phyloP scores from a whole-genome alignment of 2,329 filamentous ascomycete genomes.

The Aspergillus jensenii region DNA sequence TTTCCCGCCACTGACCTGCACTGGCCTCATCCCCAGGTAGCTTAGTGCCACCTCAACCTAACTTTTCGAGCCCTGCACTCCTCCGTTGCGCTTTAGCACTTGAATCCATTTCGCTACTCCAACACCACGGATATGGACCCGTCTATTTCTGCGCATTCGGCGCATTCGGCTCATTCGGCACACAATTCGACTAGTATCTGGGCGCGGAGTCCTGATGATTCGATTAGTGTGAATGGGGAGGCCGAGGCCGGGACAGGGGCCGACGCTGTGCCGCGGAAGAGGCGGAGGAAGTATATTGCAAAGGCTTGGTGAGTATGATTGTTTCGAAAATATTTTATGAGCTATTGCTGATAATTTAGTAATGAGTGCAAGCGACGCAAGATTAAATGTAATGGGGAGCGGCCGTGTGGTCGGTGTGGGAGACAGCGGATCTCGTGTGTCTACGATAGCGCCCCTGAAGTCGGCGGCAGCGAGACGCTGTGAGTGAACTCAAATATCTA shows the following conservation, averaged over 20 bases:
- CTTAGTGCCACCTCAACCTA: too few relatives aligned
- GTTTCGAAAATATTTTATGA: too few relatives aligned
- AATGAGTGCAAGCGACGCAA: constrained; percentile 65
- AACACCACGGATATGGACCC: neutral
- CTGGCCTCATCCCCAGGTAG: too few relatives aligned
- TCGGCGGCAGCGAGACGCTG: neutral
- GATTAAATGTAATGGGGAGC: constrained; percentile 66
- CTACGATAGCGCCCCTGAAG: constrained; percentile 62
- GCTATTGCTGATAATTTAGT: constrained; percentile 30
- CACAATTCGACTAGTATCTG: neutral
- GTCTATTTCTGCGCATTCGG: neutral
- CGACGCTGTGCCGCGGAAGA: constrained; percentile 49
- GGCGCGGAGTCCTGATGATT: neutral
- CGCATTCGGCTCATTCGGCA: neutral
- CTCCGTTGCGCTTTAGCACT: too few relatives aligned
- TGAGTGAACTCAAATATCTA: neutral
- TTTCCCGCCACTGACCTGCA: too few relatives aligned
- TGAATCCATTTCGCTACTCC: too few relatives aligned
- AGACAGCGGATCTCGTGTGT: constrained; percentile 39
- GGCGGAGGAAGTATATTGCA: constrained; percentile 64
- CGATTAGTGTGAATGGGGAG: neutral
- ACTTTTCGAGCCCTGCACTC: too few relatives aligned
- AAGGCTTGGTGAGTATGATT: constrained; percentile 56
- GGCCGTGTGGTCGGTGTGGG: constrained; percentile 62
- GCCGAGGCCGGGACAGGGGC: neutral